Evolutionary conservation across 2,329 filamentous ascomycete species (phyloP), one percentile per base, ranked within the genome.

Genomic region (Fusarium austroafricanum): DNA sequence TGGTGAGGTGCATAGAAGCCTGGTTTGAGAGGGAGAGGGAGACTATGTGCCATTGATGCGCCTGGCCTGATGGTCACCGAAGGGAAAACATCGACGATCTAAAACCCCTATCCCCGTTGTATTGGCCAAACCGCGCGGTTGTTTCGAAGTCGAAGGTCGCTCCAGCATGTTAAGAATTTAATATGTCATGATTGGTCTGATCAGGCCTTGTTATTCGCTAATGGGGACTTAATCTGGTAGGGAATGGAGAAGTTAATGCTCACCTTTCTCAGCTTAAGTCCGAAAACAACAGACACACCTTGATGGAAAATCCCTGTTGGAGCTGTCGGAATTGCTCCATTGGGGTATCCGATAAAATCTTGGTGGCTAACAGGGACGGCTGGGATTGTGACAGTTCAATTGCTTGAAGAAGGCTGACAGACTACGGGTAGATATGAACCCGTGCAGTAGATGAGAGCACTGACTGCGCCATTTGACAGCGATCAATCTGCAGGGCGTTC

Each of bases 271-370:
- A 71, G 60, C 61, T 63, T 67, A 59, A 55, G 61, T 69, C 62
- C 57, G 55, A 59, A 46, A 31, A 31, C 29, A 31, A 67, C 50
- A 65, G 53, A 52, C 51, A 69, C 56, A 59, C 63, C 61, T 70
- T 67, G 67, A 55, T 73, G 43, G 64, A 33, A 55, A 67, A 73
- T 55, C 72, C 72, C 63, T 74, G 69, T 61, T 49, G 54, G 43
- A 40, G 52, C 18, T 10, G 55, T 71, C 72, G 72, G 72, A 57
- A 73, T 60, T 74, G 52, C 72, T 73, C 67, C 60, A 71, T 74
- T 69, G 28, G 72, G 72, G 58, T 65, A 72, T 60, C 72, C 72
- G 72, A 51, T 57, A 39, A 29, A 54, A 62, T 57, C 62, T 46
- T 39, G 35, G 57, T 70, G 59, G 61, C 64, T 65, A 55, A 67